A percentile compares a stretch with the other conserved stretches of the same genome.
phyloP scores from a whole-genome alignment of 805 yeast species.

The Starmerella floris region DNA sequence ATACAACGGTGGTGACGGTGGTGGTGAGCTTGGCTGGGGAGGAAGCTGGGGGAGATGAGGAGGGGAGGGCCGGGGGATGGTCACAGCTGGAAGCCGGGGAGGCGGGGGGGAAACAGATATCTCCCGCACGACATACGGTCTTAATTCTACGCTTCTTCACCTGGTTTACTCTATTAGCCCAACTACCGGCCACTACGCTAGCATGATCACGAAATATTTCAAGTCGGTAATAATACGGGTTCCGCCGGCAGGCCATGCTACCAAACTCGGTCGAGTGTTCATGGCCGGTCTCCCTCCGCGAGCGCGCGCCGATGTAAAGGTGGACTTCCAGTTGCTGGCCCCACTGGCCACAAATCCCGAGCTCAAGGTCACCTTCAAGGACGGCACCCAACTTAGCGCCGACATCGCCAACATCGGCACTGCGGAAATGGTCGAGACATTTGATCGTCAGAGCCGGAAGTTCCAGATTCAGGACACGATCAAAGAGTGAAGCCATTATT shows the following conservation, averaged over 20 bases:
- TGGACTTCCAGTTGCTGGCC: constrained; percentile 51
- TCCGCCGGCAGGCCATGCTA: constrained; percentile 27
- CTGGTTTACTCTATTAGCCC: too few relatives aligned
- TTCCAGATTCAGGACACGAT: constrained; percentile 50
- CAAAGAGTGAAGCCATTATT: constrained; percentile 12
- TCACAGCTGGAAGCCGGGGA: too few relatives aligned
- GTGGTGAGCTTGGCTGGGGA: too few relatives aligned
- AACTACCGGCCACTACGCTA: too few relatives aligned
- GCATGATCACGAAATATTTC: constrained; percentile 85
- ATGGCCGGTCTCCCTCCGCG: constrained; percentile 70
- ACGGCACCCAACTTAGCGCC: constrained; percentile 53
- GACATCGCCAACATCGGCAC: constrained; percentile 49
- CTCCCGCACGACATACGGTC: too few relatives aligned
- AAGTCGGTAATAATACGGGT: constrained; percentile 62
- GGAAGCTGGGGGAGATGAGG: too few relatives aligned
- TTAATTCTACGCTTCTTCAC: too few relatives aligned
- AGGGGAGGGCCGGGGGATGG: too few relatives aligned
- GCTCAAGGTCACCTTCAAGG: constrained; percentile 69
- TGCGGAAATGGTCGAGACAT: constrained; percentile 47
- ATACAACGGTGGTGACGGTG: too few relatives aligned
- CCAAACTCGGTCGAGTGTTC: constrained; percentile 67
- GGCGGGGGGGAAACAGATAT: too few relatives aligned
- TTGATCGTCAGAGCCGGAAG: constrained; percentile 74
- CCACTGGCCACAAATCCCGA: constrained; percentile 38
- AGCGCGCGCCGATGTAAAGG: constrained; percentile 44